Conservation (phyloP, 345 rosid genomes). For the Raphanus sativus region DNA sequence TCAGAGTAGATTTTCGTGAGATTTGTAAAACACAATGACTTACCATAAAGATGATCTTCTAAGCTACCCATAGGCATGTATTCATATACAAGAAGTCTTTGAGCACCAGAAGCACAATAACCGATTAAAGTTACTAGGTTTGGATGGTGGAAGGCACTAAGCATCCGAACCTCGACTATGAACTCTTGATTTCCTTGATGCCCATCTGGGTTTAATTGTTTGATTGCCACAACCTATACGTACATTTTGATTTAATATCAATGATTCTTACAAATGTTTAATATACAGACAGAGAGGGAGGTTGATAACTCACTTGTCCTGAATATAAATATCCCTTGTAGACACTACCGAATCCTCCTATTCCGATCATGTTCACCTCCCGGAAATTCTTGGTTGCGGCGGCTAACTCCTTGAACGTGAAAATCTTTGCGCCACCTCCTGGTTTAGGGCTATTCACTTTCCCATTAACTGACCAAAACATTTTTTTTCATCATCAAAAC, state of each 20-base stretch:
- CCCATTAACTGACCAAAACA: slow-evolving; percentile 37
- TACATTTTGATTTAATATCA: slow-evolving; percentile 1
- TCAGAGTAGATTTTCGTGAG: neutral
- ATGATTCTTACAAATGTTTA: neutral
- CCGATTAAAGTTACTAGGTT: slow-evolving; percentile 86
- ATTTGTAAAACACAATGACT: neutral
- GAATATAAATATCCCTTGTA: slow-evolving; percentile 75
- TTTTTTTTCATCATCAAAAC: neutral
- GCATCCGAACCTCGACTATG: slow-evolving; percentile 90
- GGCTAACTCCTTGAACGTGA: slow-evolving; percentile 80
- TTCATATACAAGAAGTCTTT: slow-evolving; percentile 91
- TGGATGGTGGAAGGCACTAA: slow-evolving; percentile 76
- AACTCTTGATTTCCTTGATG: slow-evolving; percentile 92
- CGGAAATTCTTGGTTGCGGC: slow-evolving; percentile 69
- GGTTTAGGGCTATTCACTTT: slow-evolving; percentile 41
- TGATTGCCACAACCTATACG: slow-evolving; percentile 80
- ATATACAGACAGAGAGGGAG: neutral
- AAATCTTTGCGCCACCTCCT: slow-evolving; percentile 64
- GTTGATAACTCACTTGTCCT: slow-evolving; percentile 49
- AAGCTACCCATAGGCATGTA: slow-evolving; percentile 94
- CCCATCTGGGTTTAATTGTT: slow-evolving; percentile 82
- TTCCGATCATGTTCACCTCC: slow-evolving; percentile 74
- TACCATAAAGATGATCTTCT: slow-evolving; percentile 94
- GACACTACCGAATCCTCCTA: slow-evolving; percentile 96
- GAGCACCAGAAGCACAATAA: slow-evolving; percentile 87